phyloP scores from a whole-genome alignment of 805 yeast genomes.

The Saturnispora sanitii region DNA sequence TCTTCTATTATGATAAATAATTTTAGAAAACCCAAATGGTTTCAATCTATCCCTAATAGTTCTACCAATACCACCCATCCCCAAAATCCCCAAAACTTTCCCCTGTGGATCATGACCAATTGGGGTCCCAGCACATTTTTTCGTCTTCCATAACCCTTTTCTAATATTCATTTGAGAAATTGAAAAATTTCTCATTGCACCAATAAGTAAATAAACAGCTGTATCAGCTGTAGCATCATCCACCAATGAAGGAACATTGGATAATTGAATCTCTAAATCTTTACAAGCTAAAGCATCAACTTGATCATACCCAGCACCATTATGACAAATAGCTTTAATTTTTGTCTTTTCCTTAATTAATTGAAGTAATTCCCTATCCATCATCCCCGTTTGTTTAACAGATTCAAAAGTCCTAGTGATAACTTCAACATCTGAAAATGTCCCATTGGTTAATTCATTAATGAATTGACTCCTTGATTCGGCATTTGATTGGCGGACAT shows the following conservation, averaged over 20 bases:
- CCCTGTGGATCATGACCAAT: conserved; percentile 71
- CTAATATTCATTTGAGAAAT: conserved; percentile 43
- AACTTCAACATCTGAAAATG: conserved; percentile 28
- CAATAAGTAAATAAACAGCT: conserved; percentile 39
- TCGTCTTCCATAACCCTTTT: conserved; percentile 51
- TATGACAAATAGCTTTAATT: conserved; percentile 36
- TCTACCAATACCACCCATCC: conserved; percentile 87
- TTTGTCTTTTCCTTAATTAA: conserved; percentile 26
- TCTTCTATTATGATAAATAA: conserved; percentile 64
- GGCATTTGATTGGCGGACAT: conserved; percentile 37
- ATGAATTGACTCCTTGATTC: conserved; percentile 33
- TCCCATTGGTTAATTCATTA: conserved; percentile 27
- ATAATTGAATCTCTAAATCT: conserved; percentile 33
- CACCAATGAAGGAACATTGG: conserved; percentile 46
- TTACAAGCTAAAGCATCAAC: conserved; percentile 36
- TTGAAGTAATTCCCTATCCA: conserved; percentile 35
- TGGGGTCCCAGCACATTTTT: conserved; percentile 42
- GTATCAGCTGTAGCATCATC: conserved; percentile 51
- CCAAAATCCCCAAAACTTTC: conserved; percentile 68
- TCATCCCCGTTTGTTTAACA: conserved; percentile 30
- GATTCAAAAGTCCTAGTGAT: conserved; percentile 36
- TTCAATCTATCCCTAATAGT: conserved; percentile 60
- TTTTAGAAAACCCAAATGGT: conserved; percentile 68
- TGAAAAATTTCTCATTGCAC: conserved; percentile 51
- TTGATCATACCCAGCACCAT: conserved; percentile 53